These are phyloP conservation scores for Saccharomycopsis lassenensis DNA, from an alignment of 805 yeast genomes.

Conservation along the genomic window DNA sequence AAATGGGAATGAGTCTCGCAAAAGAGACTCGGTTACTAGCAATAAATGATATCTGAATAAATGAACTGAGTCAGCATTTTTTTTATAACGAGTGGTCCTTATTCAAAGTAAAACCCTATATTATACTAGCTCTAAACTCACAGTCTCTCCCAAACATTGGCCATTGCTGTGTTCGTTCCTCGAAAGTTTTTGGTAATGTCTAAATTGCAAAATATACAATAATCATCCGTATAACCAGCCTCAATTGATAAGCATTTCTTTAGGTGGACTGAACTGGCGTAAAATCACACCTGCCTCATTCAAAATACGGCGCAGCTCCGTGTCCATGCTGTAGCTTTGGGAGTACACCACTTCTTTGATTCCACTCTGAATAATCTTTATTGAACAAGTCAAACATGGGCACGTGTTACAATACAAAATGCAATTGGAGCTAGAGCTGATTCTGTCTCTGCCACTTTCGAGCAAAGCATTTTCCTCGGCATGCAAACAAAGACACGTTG, in stretches of 20 bases:
- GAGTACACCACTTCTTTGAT: slow-evolving; percentile 87
- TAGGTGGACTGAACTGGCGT: slow-evolving; percentile 36
- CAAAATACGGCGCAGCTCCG: slow-evolving; percentile 57
- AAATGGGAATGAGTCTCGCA: too few species aligned
- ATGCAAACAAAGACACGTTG: slow-evolving; percentile 87
- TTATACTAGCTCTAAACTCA: background rate
- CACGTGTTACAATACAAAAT: slow-evolving; percentile 90
- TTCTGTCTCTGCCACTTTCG: slow-evolving; percentile 87
- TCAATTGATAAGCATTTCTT: slow-evolving; percentile 25
- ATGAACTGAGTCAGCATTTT: too few species aligned
- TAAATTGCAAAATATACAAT: too few species aligned
- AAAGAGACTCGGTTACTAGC: too few species aligned
- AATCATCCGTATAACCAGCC: too few species aligned
- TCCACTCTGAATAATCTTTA: slow-evolving; percentile 90
- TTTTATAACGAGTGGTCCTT: too few species aligned
- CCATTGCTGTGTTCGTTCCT: background rate
- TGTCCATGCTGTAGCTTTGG: slow-evolving; percentile 88
- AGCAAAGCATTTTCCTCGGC: slow-evolving; percentile 95
- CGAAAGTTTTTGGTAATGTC: too few species aligned
- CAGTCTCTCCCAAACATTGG: background rate
- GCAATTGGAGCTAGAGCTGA: slow-evolving; percentile 39
- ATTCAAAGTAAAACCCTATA: too few species aligned
- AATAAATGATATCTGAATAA: too few species aligned
- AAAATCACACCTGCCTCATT: slow-evolving; percentile 61
- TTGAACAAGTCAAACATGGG: slow-evolving; percentile 93